A percentile compares a stretch with the other conserved stretches of the same genome.
These are phyloP conservation scores for Acanthamoeba comandoni DNA, from an alignment of 208 protist species.

Conservation along the genomic window DNA sequence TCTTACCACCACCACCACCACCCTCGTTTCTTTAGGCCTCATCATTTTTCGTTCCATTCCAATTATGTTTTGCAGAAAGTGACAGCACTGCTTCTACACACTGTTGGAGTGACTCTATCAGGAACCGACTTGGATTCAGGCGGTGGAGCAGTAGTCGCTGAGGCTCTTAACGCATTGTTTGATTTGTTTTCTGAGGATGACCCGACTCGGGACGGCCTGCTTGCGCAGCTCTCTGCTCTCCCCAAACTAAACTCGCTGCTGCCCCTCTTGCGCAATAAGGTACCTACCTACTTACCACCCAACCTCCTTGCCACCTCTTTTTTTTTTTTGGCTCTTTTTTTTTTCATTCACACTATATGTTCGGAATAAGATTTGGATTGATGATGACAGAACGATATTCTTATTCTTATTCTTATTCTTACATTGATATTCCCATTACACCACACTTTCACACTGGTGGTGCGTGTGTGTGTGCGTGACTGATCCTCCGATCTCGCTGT, in stretches of 20 bases:
- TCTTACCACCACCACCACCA: background rate
- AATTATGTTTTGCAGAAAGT: constrained; percentile 35
- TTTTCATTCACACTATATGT: too few species aligned
- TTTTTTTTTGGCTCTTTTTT: too few species aligned
- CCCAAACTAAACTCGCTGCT: constrained; percentile 46
- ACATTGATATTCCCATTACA: too few species aligned
- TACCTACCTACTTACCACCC: too few species aligned
- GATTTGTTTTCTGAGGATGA: constrained; percentile 72
- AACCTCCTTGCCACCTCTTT: background rate
- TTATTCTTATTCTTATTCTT: too few species aligned
- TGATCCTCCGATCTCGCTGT: too few species aligned
- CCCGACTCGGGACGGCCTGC: constrained; percentile 49
- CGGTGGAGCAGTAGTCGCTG: constrained; percentile 36
- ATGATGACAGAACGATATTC: too few species aligned
- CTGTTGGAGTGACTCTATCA: constrained; percentile 21
- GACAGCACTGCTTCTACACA: constrained; percentile 47
- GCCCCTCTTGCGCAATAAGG: constrained; percentile 54
- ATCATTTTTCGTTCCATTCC: background rate
- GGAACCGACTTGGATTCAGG: background rate
- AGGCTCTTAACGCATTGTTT: constrained; percentile 52
- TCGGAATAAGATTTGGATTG: too few species aligned
- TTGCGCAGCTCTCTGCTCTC: constrained; percentile 40
- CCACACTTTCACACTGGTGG: too few species aligned
- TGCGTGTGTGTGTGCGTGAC: too few species aligned
- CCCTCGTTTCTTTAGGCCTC: background rate